Base-by-base conservation (phyloP, 371 early-diverging fungal genomes). In the Syncephalis plumigaleata region DNA sequence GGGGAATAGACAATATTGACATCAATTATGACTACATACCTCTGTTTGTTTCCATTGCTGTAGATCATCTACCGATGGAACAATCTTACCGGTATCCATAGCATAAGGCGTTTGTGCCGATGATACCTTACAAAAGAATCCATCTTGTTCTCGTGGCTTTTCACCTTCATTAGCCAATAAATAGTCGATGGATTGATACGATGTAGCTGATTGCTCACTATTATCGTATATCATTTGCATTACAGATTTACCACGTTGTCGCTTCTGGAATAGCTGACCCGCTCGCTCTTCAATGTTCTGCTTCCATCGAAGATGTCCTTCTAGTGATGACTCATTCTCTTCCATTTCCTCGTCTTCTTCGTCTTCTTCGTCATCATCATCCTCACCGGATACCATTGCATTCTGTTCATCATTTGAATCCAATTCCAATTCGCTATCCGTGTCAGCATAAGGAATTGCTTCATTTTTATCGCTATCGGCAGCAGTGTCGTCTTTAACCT, bases 221-320 rank as follows among this genome's bases (percentile, higher is more conserved):
- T 63, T 60, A 27, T 77, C 71, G 53, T 94, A 94, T 22, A 94
- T 83, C 0, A 87, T 59, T 21, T 84, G 76, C 89, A 89, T 88
- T 44, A 93, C 31, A 31, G 31, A 31, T 31, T 31, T 31, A 11
- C 7, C 4, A 11, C 31, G 31, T 31, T 31, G 4, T 31, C 31
- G 4, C 31, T 31, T 31, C 11, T 31, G 31, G 31, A 31, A 31
- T 31, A 70, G 63, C 1, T 68, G 59, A 26, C 70, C 70, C 2
- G 87, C 85, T 51, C 81, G 81, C 52, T 75, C 68, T 39, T 70
- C 64, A 45, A 85, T 45, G 47, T 80, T 67, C n/a, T 65, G 60
- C 60, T 85, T 81, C 84, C 88, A 85, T 37, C 76, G 70, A 47
- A 81, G 57, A 37, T 71, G 63, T 5, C 79, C 82, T 44, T 75